Percentiles rank a stretch among this genome's conserved stretches.
phyloP scores from a whole-genome alignment of 805 yeast species.

The Saturnispora dispora region DNA sequence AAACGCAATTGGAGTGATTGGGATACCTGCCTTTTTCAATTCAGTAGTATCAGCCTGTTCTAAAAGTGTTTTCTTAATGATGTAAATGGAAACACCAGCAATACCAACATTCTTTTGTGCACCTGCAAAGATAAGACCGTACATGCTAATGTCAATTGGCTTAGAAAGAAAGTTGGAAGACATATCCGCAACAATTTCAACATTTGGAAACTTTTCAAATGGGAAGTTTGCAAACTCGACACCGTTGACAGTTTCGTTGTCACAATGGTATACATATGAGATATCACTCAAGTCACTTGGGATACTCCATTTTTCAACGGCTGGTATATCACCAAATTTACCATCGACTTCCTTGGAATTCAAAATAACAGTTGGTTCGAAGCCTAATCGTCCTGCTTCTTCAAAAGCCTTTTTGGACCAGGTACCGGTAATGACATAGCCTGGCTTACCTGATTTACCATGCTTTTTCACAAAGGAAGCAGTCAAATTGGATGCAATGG shows the following conservation, averaged over 20 bases:
- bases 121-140: slow-evolving; percentile 90
- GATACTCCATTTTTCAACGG: slow-evolving; percentile 52
- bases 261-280: slow-evolving; percentile 85
- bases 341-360: slow-evolving; percentile 51
- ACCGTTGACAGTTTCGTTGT: slow-evolving; percentile 96
- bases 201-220: slow-evolving; percentile 48
- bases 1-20: slow-evolving; percentile 81
- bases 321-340: slow-evolving; percentile 61
- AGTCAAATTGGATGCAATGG: slow-evolving; percentile 71
- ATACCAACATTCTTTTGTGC: slow-evolving; percentile 97
- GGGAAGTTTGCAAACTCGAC: slow-evolving; percentile 60
- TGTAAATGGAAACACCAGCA: slow-evolving; percentile 90
- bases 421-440: slow-evolving; percentile 83
- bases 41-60: slow-evolving; percentile 58
- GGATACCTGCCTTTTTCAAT: slow-evolving; percentile 50
- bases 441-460: slow-evolving; percentile 71
- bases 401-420: slow-evolving; percentile 88
- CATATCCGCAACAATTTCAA: slow-evolving; percentile 88
- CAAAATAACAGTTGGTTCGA: slow-evolving; percentile 59
- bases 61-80: slow-evolving; percentile 72
- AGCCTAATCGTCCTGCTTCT: slow-evolving; percentile 80
- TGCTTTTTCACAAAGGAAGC: slow-evolving; percentile 59
- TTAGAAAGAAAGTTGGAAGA: slow-evolving; percentile 87
- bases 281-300: slow-evolving; percentile 52
- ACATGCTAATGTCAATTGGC: slow-evolving; percentile 70